Base-by-base conservation (phyloP, 306 rosid genomes). In the Notholithocarpus densiflorus region DNA sequence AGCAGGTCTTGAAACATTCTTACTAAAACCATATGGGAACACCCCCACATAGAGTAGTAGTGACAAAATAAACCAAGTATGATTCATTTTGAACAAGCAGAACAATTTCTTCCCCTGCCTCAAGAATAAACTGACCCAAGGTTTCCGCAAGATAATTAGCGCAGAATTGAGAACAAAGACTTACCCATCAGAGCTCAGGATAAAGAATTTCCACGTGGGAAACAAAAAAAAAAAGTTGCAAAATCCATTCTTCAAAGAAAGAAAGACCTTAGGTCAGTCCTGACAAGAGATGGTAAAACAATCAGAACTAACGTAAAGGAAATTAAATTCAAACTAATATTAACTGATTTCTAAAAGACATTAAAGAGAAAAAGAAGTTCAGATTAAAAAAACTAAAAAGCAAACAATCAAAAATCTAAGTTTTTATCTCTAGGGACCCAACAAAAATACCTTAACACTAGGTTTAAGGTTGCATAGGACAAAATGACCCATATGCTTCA, bases 1-100 rank as follows among this genome's bases (percentile, higher is more conserved):
- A 2, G 89, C 76, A 14, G 98, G 97, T 73, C 88, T 89, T 55
- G 92, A 77, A 29, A 73, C 21, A 73, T 86, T 86, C 54, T 45
- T 64, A 45, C 82, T 31, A 51, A 55, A 60, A 62, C 80, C 90
- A 81, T 14, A 72, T 13, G 83, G 77, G 32, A 87, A 74, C 14
- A 48, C 31, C 32, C 80, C 80, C 52, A 60, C 62, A 57, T 19
- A 57, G n/a, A 85, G 74, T 68, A 77, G 71, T 74, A 86, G 40
- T 75, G 71, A 65, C 3, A 56, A 73, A 61, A 80, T 11, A 56
- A 79, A 11, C 88, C 87, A 81, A 68, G 79, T 34, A 66, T 79
- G 78, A 24, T 79, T 84, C 93, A 90, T 92, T 80, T 78, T 40
- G 13, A 71, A 51, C 71, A 56, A 4, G 40, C 59, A 27, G n/a